These are phyloP conservation scores for Ailanthus altissimus DNA, from an alignment of 345 rosid species.

Conservation along the genomic window DNA sequence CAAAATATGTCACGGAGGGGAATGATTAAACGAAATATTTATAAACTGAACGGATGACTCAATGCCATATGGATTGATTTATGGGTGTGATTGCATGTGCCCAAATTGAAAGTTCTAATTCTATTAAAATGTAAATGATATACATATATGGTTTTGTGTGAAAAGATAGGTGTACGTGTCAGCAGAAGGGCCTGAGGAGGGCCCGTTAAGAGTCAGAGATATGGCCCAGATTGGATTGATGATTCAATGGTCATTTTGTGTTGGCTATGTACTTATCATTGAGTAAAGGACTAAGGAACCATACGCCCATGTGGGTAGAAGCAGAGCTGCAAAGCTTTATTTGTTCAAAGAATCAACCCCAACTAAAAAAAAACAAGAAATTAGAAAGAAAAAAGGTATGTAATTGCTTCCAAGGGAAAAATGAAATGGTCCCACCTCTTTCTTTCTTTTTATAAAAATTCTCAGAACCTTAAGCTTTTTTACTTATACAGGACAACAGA, in stretches of 20 bases:
- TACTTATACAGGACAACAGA: slow-evolving; percentile 14
- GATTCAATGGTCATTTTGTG: slow-evolving; percentile 13
- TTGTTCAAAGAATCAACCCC: neutral
- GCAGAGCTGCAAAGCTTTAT: neutral
- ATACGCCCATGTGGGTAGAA: neutral
- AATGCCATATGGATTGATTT: no score
- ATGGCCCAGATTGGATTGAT: slow-evolving; percentile 12
- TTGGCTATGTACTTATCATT: neutral
- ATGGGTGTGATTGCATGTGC: no score
- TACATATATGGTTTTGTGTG: no score
- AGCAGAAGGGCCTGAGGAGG: slow-evolving; percentile 11
- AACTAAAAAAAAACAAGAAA: neutral
- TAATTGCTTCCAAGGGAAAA: slow-evolving; percentile 30
- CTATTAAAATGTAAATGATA: no score
- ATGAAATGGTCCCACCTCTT: slow-evolving; percentile 22
- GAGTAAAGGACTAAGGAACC: neutral
- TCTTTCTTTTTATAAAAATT: neutral
- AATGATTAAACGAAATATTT: neutral
- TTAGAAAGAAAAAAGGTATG: neutral
- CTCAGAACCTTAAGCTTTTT: slow-evolving; percentile 3
- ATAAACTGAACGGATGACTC: neutral
- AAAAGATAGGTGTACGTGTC: slow-evolving; percentile 9
- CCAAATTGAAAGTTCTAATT: no score
- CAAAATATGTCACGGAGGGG: neutral
- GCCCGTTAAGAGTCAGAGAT: slow-evolving; percentile 12